phyloP scores from a whole-genome alignment of 345 rosid species.

The Citrus unshiu region DNA sequence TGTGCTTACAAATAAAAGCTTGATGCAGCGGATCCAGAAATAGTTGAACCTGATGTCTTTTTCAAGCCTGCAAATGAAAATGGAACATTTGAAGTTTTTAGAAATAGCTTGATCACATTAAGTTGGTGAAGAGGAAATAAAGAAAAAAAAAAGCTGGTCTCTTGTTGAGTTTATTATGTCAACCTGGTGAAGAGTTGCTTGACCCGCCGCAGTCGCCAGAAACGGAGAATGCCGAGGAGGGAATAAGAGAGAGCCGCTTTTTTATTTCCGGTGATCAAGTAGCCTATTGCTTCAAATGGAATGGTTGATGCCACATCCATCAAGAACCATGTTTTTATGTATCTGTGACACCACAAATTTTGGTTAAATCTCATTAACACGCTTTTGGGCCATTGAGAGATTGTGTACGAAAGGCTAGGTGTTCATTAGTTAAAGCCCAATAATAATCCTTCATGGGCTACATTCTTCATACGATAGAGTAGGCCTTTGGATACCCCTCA shows the following conservation, averaged over 20 bases:
- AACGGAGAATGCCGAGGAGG: slow-evolving; percentile 66
- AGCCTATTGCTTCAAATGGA: slow-evolving; percentile 67
- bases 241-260: slow-evolving; percentile 46
- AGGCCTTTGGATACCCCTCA: no score
- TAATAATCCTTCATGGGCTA: no score
- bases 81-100: neutral
- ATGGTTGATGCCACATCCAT: slow-evolving; percentile 95
- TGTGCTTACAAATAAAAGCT: slow-evolving; percentile 62
- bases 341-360: slow-evolving; percentile 29
- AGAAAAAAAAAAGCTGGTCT: no score
- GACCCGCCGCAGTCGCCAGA: slow-evolving; percentile 82
- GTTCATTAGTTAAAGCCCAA: no score
- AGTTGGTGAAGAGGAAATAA: neutral
- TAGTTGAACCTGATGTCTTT: slow-evolving; percentile 88
- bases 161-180: neutral
- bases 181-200: slow-evolving; percentile 85
- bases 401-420: no score
- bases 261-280: slow-evolving; percentile 53
- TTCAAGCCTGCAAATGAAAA: slow-evolving; percentile 54
- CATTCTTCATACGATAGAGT: no score
- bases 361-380: no score
- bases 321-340: slow-evolving; percentile 83
- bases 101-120: neutral
- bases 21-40: slow-evolving; percentile 69
- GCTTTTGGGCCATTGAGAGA: no score